These are phyloP conservation scores for Vitis hybrid DNA, from an alignment of 177 flowering plant genomes.

Conservation along the genomic window DNA sequence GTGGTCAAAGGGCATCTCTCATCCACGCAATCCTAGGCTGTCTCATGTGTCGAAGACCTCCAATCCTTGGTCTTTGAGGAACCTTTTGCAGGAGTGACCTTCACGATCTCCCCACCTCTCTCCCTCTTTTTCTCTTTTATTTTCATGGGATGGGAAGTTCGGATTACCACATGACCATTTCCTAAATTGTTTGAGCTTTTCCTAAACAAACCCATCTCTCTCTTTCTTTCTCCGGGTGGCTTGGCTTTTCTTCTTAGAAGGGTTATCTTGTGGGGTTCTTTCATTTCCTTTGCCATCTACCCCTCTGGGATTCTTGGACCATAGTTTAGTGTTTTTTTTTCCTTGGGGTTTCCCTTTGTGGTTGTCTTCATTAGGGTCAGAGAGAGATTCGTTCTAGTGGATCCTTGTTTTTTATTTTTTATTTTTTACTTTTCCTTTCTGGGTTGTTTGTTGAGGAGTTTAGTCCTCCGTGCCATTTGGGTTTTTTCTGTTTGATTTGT, in stretches of 20 bases:
- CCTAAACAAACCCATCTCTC: constrained; percentile 13
- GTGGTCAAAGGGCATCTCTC: constrained; percentile 15
- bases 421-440: constrained; percentile 7
- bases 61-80: constrained; percentile 27
- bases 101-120: constrained; percentile 31
- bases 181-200: constrained; percentile 15
- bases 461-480: not conserved
- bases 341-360: not conserved
- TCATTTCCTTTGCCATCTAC: constrained; percentile 1
- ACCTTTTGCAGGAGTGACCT: constrained; percentile 26
- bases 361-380: not conserved
- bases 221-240: constrained; percentile 8
- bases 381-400: constrained; percentile 19
- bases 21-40: constrained; percentile 25
- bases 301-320: constrained; percentile 26
- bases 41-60: constrained; percentile 15
- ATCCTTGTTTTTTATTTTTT: constrained; percentile 3
- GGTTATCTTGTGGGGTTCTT: constrained; percentile 18
- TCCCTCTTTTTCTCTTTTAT: constrained; percentile 6
- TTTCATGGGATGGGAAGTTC: constrained; percentile 6
- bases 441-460: not conserved
- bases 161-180: constrained; percentile 48
- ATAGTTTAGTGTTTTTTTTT: not conserved
- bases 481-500: constrained; percentile 13
- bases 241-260: constrained; percentile 19